Conservation (phyloP, 768 basidiomycete species). For the Leucosporidium yakuticum region DNA sequence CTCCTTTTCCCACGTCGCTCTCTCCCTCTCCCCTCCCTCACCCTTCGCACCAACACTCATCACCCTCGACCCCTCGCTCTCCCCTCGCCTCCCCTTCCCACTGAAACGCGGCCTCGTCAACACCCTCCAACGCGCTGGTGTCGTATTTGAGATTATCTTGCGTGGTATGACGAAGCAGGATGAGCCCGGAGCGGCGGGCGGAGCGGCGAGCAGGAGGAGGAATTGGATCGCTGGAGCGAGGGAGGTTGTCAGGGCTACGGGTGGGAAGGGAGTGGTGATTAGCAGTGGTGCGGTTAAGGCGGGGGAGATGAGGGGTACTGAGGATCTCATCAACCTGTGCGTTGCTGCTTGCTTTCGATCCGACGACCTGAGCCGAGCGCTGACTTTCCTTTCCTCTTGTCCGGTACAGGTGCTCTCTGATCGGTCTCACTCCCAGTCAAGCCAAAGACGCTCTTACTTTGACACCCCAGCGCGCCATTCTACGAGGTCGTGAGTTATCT, state of each 20-base stretch:
- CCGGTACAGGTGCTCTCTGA: constrained; percentile 30
- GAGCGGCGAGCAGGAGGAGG: constrained; percentile 44
- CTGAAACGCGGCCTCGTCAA: constrained; percentile 77
- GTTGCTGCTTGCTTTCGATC: constrained; percentile 35
- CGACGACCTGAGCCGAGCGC: neutral
- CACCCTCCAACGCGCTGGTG: constrained; percentile 72
- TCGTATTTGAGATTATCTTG: constrained; percentile 67
- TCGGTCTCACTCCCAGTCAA: constrained; percentile 20
- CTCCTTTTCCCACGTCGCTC: constrained; percentile 70
- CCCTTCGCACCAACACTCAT: constrained; percentile 74
- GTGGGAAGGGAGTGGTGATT: constrained; percentile 67
- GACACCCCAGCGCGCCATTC: constrained; percentile 28
- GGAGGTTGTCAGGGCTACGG: constrained; percentile 71
- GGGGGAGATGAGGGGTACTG: constrained; percentile 62
- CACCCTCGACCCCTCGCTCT: constrained; percentile 61
- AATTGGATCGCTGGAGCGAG: constrained; percentile 81
- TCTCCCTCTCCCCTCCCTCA: constrained; percentile 70
- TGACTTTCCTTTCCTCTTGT: no score
- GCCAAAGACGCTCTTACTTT: constrained; percentile 30
- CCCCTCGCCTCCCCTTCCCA: constrained; percentile 69
- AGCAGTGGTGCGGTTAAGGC: constrained; percentile 60
- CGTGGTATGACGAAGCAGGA: constrained; percentile 25
- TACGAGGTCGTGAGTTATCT: constrained; percentile 27
- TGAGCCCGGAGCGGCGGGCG: constrained; percentile 40
- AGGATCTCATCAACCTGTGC: constrained; percentile 71